phyloP scores from a whole-genome alignment of 108 stramenopile genomes.

The Licmophora abbreviata region DNA sequence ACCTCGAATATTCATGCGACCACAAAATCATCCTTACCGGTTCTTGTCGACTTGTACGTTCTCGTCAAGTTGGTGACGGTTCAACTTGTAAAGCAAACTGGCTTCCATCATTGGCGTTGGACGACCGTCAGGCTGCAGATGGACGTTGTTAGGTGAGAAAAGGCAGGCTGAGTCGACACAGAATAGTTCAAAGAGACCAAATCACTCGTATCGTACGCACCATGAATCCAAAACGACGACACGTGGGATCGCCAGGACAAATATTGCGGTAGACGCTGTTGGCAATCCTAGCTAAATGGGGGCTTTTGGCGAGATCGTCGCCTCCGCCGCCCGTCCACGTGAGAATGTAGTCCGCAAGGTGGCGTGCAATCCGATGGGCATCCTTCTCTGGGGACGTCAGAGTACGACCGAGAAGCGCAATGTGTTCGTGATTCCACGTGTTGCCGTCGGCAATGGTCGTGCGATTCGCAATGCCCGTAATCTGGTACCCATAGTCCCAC shows the following conservation, averaged over 20 bases:
- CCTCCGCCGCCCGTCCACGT: slow-evolving; percentile 94
- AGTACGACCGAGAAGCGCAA: slow-evolving; percentile 90
- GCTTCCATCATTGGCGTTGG: slow-evolving; percentile 69
- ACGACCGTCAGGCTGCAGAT: slow-evolving; percentile 26
- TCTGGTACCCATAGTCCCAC: slow-evolving; percentile 96
- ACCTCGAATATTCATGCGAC: too few relatives aligned
- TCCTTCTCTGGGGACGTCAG: slow-evolving; percentile 89
- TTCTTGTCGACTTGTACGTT: slow-evolving; percentile 74
- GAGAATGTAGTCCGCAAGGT: slow-evolving; percentile 95
- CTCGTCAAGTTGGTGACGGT: slow-evolving; percentile 56
- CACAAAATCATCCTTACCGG: too few relatives aligned
- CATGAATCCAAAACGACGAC: slow-evolving; percentile 57
- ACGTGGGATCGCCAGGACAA: slow-evolving; percentile 87
- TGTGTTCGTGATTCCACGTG: slow-evolving; percentile 99
- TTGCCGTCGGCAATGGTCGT: slow-evolving; percentile 99
- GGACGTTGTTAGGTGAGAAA: too few relatives aligned
- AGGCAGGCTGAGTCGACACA: neutral
- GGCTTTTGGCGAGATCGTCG: slow-evolving; percentile 97
- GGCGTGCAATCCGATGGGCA: slow-evolving; percentile 89
- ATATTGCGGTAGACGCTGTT: slow-evolving; percentile 91
- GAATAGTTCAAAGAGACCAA: slow-evolving; percentile 2
- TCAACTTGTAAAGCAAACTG: slow-evolving; percentile 88
- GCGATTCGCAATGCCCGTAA: slow-evolving; percentile 93
- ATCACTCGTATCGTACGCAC: too few relatives aligned
- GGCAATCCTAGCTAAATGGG: slow-evolving; percentile 94